Evolutionary conservation across 805 yeast genomes (phyloP), one percentile per base, ranked within the genome.

Genomic region (Starmera dryadoides): DNA sequence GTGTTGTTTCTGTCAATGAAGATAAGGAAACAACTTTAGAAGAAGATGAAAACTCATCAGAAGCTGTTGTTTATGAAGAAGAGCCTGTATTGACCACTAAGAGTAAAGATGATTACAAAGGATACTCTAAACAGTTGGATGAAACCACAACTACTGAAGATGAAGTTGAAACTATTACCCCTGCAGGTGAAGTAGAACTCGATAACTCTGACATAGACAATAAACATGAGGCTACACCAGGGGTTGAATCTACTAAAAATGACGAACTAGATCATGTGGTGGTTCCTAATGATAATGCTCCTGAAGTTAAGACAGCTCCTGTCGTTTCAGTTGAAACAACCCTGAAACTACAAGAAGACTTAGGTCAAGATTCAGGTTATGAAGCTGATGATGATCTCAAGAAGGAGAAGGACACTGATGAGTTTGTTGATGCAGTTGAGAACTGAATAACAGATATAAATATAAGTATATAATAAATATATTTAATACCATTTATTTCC

Each of bases 391-490:
- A 33, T 21, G 29, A 39, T 20, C 12, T 33, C 40, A 20, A 30
- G 36, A 17, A 21, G 20, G 39, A 22, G 14, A 37, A 19, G n/a
- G 41, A 31, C 17, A 14, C 35, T 18, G 39, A 21, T 17, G 31
- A 26, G 5, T 23, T 41, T 42, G 29, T 36, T 34, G 32, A 36
- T 40, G 48, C 32, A 41, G n/a, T 8, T 12, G 28, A 36, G 28
- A 12, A 8, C 12, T 18, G 7, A 22, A 18, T 30, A 14, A n/a
- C n/a, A n/a, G n/a, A n/a, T n/a, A n/a, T n/a, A n/a, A n/a, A n/a
- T n/a, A n/a, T n/a, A n/a, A n/a, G n/a, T n/a, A n/a, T n/a, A n/a
- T n/a, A n/a, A n/a, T n/a, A n/a, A n/a, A n/a, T n/a, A n/a, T n/a
- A n/a, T n/a, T n/a, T n/a, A n/a, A n/a, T n/a, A n/a, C n/a, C n/a